Evolutionary conservation across 345 rosid genomes (phyloP).

Genomic region (Eucalyptus marginata): DNA sequence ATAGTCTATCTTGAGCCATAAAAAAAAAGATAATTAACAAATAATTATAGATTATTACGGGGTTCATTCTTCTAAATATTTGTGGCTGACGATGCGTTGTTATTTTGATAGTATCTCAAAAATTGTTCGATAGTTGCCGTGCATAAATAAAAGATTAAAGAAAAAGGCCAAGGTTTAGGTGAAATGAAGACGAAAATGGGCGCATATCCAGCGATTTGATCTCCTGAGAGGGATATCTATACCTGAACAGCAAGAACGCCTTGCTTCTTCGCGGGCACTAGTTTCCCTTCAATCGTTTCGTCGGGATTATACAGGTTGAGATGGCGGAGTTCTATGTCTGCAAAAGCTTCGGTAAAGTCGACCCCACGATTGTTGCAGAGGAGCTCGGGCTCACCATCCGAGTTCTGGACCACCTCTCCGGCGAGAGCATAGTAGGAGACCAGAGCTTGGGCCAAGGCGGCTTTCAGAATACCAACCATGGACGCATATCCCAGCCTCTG

Average conservation of each 20-base stretch:
- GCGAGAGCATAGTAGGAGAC: slow-evolving; percentile 63
- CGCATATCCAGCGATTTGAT: not conserved
- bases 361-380: slow-evolving; percentile 80
- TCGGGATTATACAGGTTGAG: slow-evolving; percentile 71
- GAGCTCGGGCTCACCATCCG: slow-evolving; percentile 71
- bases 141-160: not conserved
- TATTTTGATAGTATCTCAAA: no score
- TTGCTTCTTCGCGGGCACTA: slow-evolving; percentile 40
- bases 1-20: not conserved
- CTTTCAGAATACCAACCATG: slow-evolving; percentile 30
- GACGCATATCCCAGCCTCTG: slow-evolving; percentile 4
- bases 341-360: slow-evolving; percentile 51
- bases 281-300: slow-evolving; percentile 42
- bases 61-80: no score
- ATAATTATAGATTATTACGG: no score
- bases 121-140: not conserved
- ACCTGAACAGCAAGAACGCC: slow-evolving; percentile 74
- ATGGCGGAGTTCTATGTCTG: slow-evolving; percentile 35
- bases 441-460: slow-evolving; percentile 49
- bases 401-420: slow-evolving; percentile 51
- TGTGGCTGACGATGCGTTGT: not conserved
- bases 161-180: not conserved
- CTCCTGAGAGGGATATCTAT: not conserved
- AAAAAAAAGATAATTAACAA: no score
- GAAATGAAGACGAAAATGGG: not conserved